Base-by-base conservation (phyloP, 2,329 filamentous ascomycete species). In the Blastomyces emzantsi region DNA sequence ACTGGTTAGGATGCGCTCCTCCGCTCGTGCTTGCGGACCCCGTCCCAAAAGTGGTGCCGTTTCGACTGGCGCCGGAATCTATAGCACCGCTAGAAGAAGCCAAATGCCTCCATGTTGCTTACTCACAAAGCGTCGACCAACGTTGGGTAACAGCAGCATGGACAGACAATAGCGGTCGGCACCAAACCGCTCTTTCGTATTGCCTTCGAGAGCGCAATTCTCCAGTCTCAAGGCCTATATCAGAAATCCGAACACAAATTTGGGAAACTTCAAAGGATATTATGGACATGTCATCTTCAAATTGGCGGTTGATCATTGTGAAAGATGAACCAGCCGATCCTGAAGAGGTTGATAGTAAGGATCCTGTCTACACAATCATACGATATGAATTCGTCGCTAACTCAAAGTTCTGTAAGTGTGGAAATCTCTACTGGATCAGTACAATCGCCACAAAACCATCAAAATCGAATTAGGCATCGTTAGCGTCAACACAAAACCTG, bases 101-200 rank as follows among this genome's bases (percentile, higher is more conserved):
- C 2, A 81, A 80, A 36, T 80, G 81, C 64, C 78, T 87, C 61
- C 85, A 87, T 71, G 69, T 87, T 36, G 84, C 82, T 1, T 85
- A 83, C 68, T 82, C 83, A 3, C 73, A 78, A 45, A 86, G 83
- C 66, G 68, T 78, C 9, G 82, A 86, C 67, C 78, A 81, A 36
- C 75, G 79, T 25, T 87, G 85, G 85, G 69, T 86, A 30, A 83
- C 80, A 7, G 83, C 80, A 3, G 81, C 82, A 1, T 87, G 85
- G 85, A 82, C 81, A 1, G 83, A 87, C 72, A 82, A 77, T 64
- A 79, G 76, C 33, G 85, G 85, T 9, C 78, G 77, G 49, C 78
- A 83, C 51, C 81, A 85, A 65, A 76, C 79, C 25, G 80, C 74
- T 1, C 78, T 81, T 64, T 81, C 83, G 0, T 86, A 85, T 67